These are phyloP conservation scores for Aureobasidium lini DNA, from an alignment of 2,329 filamentous ascomycete species.

Conservation along the genomic window DNA sequence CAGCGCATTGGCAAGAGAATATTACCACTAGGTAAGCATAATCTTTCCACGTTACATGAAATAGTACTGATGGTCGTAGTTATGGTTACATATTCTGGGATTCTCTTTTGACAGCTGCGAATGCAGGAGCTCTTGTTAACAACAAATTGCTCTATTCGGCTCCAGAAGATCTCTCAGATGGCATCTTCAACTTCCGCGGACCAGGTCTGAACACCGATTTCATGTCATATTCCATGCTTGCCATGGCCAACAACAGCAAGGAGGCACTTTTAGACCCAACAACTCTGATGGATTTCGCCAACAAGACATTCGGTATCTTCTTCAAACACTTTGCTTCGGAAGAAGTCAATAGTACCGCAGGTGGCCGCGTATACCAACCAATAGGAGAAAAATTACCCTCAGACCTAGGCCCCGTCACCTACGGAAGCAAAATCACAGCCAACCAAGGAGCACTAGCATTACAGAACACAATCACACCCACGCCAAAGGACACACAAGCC, in stretches of 20 bases:
- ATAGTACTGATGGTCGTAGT: not conserved
- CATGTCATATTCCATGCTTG: conserved; percentile 1
- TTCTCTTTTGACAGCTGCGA: not conserved
- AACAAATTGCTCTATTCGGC: not conserved
- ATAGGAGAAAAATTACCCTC: not conserved
- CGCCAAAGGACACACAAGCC: not conserved
- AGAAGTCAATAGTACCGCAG: not conserved
- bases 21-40: not conserved
- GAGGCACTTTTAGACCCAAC: not conserved
- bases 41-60: too few relatives aligned
- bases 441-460: not conserved
- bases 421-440: not conserved
- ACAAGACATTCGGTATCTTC: not conserved
- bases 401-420: not conserved
- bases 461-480: not conserved
- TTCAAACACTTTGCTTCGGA: not conserved
- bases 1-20: not conserved
- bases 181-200: not conserved
- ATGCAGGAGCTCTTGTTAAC: not conserved
- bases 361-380: not conserved
- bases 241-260: not conserved
- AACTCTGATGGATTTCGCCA: not conserved
- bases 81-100: not conserved
- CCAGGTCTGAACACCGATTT: not conserved
- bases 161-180: not conserved